phyloP scores from a whole-genome alignment of 441 rosid genomes.

The Pelargonium cotyledonis region DNA sequence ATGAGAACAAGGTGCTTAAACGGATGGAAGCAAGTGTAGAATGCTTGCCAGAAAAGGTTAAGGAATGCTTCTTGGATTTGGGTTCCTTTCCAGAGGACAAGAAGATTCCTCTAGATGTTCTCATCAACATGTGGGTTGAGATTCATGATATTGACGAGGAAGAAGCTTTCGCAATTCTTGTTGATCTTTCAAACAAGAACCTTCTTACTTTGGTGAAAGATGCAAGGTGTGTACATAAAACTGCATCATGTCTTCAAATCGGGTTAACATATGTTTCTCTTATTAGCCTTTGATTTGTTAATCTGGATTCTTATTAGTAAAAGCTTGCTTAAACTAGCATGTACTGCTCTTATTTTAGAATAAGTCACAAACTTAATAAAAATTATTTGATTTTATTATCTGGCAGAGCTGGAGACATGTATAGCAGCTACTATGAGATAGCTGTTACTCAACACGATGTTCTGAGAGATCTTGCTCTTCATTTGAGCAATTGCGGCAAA shows the following conservation, averaged over 20 bases:
- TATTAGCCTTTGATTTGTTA: neutral
- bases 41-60: slow-evolving; percentile 41
- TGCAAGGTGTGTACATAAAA: slow-evolving; percentile 35
- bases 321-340: too few relatives aligned
- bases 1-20: slow-evolving; percentile 49
- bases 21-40: slow-evolving; percentile 58
- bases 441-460: slow-evolving; percentile 73
- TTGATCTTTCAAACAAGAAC: slow-evolving; percentile 66
- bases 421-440: slow-evolving; percentile 61
- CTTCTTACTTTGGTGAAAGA: slow-evolving; percentile 75
- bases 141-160: slow-evolving; percentile 45
- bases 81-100: slow-evolving; percentile 84
- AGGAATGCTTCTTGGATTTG: slow-evolving; percentile 78
- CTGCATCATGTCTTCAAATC: neutral
- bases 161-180: slow-evolving; percentile 54
- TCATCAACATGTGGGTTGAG: slow-evolving; percentile 75
- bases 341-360: neutral
- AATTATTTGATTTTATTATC: slow-evolving; percentile 12
- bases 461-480: slow-evolving; percentile 69
- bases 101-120: slow-evolving; percentile 70
- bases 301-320: too few relatives aligned
- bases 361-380: slow-evolving; percentile 5
- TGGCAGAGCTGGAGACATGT: slow-evolving; percentile 55
- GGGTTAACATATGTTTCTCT: neutral
- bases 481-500: slow-evolving; percentile 40